These are phyloP conservation scores for Phytopythium helicoides DNA, from an alignment of 352 stramenopile genomes.

Conservation along the genomic window DNA sequence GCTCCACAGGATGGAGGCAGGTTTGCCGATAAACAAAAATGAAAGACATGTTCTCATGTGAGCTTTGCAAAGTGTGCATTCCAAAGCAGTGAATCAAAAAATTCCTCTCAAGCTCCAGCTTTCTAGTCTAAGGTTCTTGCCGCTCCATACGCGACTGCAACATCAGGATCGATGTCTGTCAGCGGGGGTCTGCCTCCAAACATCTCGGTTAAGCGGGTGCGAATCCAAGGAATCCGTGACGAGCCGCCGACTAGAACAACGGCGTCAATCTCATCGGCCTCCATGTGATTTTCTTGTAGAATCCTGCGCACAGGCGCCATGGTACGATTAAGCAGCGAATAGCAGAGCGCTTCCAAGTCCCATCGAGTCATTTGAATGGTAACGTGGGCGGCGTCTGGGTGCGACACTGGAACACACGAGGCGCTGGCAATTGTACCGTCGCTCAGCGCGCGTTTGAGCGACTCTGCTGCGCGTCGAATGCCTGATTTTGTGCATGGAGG, in stretches of 20 bases:
- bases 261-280: slow-evolving; percentile 42
- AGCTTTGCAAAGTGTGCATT: too few relatives aligned
- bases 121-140: slow-evolving; percentile 48
- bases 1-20: too few relatives aligned
- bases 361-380: slow-evolving; percentile 30
- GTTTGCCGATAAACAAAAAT: too few relatives aligned
- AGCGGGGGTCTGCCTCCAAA: slow-evolving; percentile 49
- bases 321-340: slow-evolving; percentile 46
- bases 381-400: neutral
- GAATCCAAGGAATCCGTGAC: slow-evolving; percentile 60
- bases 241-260: slow-evolving; percentile 61
- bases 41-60: slow-evolving; percentile 9
- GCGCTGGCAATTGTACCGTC: slow-evolving; percentile 17
- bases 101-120: slow-evolving; percentile 53
- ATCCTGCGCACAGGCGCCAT: slow-evolving; percentile 55
- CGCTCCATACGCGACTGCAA: slow-evolving; percentile 64
- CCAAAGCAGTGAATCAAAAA: slow-evolving; percentile 7
- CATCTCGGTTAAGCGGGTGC: slow-evolving; percentile 30
- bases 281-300: slow-evolving; percentile 57
- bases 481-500: slow-evolving; percentile 54
- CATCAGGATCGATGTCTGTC: slow-evolving; percentile 60
- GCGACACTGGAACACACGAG: slow-evolving; percentile 26
- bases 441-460: slow-evolving; percentile 55
- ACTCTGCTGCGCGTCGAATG: slow-evolving; percentile 50
- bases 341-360: slow-evolving; percentile 49